Base-by-base conservation (phyloP, 1,284 basidiomycete genomes). In the Quambalaria eucalypti region DNA sequence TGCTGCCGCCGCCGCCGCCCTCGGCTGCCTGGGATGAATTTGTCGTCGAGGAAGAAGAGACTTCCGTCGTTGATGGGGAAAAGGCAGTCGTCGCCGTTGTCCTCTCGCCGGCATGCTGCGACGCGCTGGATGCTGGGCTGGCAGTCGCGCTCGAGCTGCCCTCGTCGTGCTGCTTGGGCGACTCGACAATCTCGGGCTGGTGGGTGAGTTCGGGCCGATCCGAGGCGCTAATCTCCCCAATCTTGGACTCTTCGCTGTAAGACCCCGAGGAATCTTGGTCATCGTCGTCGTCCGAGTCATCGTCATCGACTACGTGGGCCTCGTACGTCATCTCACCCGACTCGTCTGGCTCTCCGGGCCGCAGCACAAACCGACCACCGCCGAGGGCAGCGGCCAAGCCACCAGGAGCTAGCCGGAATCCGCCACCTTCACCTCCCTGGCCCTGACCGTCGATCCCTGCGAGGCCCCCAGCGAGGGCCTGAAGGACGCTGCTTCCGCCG, bases 311-410 rank as follows among this genome's bases (percentile, higher is more conserved):
- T n/a, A 69, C 65, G 52, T 69, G 68, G 28, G 69, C 67, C 52
- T 72, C 64, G 52, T 71, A 71, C 2, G 68, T 60, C 28, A 66
- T 57, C 36, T 68, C 67, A 23, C 69, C 69, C 14, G 57, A 62
- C 10, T 68, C 61, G 30, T 67, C 63, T 21, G 57, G 61, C 40
- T 63, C 57, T 28, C 66, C 62, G 5, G 69, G 69, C 38, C 69
- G 58, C 52, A 72, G 66, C 2, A 72, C 69, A 47, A 72, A 68
- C 42, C 69, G 68, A 14, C 68, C 68, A 25, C 68, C 66, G 48
- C 61, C 62, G 10, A 72, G 51, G 25, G 69, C 69, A 19, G 59
- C 61, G 12, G 68, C 66, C 46, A 72, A 33, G 28, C 60, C 62
- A 25, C 62, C 65, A 14, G 68, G 62, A 50, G 68, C 40, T 28